Base-by-base conservation (phyloP, 192 early-diverging fungal genomes). In the Coemansia reversa region DNA sequence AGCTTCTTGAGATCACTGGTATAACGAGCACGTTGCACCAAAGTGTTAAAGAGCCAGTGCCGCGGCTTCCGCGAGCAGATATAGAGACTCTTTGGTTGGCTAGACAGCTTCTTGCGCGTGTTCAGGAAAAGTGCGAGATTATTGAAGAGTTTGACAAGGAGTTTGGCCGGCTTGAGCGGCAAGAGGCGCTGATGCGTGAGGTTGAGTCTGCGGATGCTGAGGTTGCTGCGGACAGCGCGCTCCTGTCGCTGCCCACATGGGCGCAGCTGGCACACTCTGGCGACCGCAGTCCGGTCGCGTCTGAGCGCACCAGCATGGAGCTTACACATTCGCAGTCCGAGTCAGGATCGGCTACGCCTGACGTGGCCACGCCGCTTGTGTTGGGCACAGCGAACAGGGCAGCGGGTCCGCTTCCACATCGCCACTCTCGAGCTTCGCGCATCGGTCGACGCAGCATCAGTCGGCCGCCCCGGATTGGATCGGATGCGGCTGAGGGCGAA, bases 11-110 rank as follows among this genome's bases (percentile, higher is more conserved):
- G 7, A 67, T 82, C 30, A 68, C 71, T 11, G 72, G 72, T 30
- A 54, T 49, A 4, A 20, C 45, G 8, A n/a, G 3, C 49, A 27
- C 50, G 16, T 53, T 22, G 65, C 60, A 23, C 47, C 54, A 5
- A 20, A 57, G 28, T 54, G 7, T 19, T 33, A 4, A 51, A 3
- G n/a, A 28, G 11, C 4, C 48, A 1, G n/a, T 53, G 16, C 18
- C 18, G 14, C 4, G 39, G 27, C 67, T 82, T 7, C 74, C 79
- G 11, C 67, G 74, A 14, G 75, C 75, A 3, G 83, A 84, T 22
- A 69, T 79, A 12, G 83, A 84, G 54, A 81, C 83, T 4, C 60
- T 84, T 4, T 84, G 75, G 77, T 67, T 84, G 59, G 78, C 81
- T 2, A 63, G 76, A n/a, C 67, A 74, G 49, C 63, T 85, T 53